Conservation (phyloP, 306 rosid species). For the Abrus precatorius region DNA sequence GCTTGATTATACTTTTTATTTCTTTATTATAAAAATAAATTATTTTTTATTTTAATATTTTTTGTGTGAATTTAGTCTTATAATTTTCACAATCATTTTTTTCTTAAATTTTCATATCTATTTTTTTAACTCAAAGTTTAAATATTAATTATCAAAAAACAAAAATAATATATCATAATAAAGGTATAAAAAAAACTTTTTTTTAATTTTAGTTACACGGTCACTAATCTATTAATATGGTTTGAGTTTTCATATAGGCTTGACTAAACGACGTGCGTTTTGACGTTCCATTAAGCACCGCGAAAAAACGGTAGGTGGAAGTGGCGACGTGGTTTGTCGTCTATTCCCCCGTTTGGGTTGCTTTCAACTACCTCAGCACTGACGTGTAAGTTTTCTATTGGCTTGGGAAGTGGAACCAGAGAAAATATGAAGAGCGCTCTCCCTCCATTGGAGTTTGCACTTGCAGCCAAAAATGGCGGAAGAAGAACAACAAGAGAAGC, state of each 20-base stretch:
- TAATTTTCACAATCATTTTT: too few species aligned
- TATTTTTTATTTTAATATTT: too few species aligned
- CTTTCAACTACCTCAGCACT: conserved; percentile 25
- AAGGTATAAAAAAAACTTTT: not conserved
- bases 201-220: not conserved
- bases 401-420: not conserved
- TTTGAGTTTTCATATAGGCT: too few species aligned
- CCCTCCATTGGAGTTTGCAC: not conserved
- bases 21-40: too few species aligned
- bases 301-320: conserved; percentile 20
- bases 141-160: too few species aligned
- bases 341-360: conserved; percentile 24
- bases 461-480: conserved; percentile 61
- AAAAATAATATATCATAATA: too few species aligned
- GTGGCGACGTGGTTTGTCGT: conserved; percentile 44
- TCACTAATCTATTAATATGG: too few species aligned
- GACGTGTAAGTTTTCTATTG: conserved; percentile 55
- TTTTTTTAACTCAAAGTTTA: too few species aligned
- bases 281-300: not conserved
- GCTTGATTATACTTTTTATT: too few species aligned
- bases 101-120: too few species aligned
- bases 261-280: not conserved
- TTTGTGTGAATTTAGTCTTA: too few species aligned
- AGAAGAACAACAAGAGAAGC: conserved; percentile 19
- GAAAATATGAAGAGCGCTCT: conserved; percentile 13